Evolutionary conservation across 2,329 filamentous ascomycete genomes (phyloP).

Genomic region (Metarhizium sp.): DNA sequence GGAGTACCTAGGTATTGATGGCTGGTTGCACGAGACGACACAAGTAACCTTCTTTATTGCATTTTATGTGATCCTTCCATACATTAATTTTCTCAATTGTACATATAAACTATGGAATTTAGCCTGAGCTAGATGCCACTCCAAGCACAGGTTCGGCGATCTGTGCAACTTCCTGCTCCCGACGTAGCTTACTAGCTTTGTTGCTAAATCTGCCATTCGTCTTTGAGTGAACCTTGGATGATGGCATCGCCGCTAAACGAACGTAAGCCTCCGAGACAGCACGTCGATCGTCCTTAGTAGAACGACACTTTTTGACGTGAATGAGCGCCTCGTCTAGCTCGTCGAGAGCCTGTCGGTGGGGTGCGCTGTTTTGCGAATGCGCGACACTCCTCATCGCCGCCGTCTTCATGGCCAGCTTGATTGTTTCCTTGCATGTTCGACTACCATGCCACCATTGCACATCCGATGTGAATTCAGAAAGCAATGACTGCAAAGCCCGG

Average conservation of each 20-base stretch:
- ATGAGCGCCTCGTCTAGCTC: conserved; percentile 14
- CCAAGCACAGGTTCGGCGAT: background rate
- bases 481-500: conserved; percentile 18
- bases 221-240: background rate
- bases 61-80: background rate
- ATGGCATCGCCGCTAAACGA: conserved; percentile 4
- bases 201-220: background rate
- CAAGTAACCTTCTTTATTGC: background rate
- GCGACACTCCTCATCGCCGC: conserved; percentile 16
- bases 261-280: conserved; percentile 14
- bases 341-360: conserved; percentile 16
- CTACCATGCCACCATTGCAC: conserved; percentile 27
- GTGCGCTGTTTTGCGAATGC: conserved; percentile 2
- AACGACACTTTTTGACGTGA: conserved; percentile 15
- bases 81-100: background rate
- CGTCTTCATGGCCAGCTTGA: conserved; percentile 28
- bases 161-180: background rate
- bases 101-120: conserved; percentile 3
- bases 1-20: too few relatives aligned
- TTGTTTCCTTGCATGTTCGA: conserved; percentile 25
- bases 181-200: background rate
- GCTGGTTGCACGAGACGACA: too few relatives aligned
- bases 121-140: background rate
- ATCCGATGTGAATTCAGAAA: conserved; percentile 20
- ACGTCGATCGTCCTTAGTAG: conserved; percentile 8